phyloP scores from a whole-genome alignment of 164 flowering plant species.

The Vitis amurensis region DNA sequence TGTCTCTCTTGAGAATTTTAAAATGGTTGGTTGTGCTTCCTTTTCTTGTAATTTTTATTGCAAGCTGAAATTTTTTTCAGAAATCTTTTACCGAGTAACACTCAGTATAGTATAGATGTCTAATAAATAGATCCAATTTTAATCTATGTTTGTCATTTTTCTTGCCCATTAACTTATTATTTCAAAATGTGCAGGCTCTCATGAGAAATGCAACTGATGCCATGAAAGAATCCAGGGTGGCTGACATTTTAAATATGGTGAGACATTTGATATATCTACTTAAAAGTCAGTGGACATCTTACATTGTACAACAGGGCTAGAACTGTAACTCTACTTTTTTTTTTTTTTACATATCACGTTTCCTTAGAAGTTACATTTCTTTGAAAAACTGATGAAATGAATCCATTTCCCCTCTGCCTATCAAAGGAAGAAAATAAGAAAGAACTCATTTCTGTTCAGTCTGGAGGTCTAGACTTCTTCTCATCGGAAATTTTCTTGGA shows the following conservation, averaged over 20 bases:
- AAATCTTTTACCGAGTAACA: too few species aligned
- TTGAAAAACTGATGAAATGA: too few species aligned
- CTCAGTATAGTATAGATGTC: not conserved
- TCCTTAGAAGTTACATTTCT: too few species aligned
- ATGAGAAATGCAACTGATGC: constrained; percentile 77
- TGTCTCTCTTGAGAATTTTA: constrained; percentile 57
- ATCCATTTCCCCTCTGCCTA: too few species aligned
- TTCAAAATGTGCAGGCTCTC: constrained; percentile 68
- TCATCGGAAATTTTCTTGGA: too few species aligned
- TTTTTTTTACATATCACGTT: too few species aligned
- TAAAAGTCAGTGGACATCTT: not conserved
- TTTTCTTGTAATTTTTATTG: not conserved
- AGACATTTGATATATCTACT: constrained; percentile 13
- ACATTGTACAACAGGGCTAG: too few species aligned
- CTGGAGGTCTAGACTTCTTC: too few species aligned
- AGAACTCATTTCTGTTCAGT: too few species aligned
- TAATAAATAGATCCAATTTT: not conserved
- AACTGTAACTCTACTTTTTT: too few species aligned
- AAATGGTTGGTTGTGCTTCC: constrained; percentile 37
- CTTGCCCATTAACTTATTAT: not conserved
- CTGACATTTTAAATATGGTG: constrained; percentile 72
- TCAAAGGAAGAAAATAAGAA: too few species aligned
- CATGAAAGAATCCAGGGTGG: constrained; percentile 84
- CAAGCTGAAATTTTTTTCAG: not conserved
- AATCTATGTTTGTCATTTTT: not conserved